Base-by-base conservation (phyloP, 768 basidiomycete genomes). In the Amanita molliuscula region DNA sequence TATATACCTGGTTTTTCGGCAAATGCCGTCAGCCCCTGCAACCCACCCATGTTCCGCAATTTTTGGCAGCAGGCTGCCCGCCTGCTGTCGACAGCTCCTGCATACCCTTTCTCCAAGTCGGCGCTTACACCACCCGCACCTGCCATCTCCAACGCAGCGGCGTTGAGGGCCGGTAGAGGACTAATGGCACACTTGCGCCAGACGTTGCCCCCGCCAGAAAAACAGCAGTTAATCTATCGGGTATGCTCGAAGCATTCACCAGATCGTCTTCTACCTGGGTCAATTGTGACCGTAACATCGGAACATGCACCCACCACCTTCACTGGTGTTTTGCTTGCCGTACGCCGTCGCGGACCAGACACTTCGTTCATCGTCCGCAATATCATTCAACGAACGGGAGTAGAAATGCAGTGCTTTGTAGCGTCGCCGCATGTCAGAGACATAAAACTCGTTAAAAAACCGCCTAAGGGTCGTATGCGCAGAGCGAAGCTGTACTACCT, bases 361-460 rank as follows among this genome's bases (percentile, higher is more conserved):
- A 92, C 90, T 23, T 85, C 82, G n/a, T 88, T 98, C 61, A 73
- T 82, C 47, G 68, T 98, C 46, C 78, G 95, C 55, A 97, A 97
- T 67, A 79, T 96, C 56, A 77, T 98, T 47, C 86, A 90, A 58
- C 77, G 91, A 55, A 90, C 86, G 10, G 94, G 93, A 10, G 85
- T 96, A 34, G 95, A 97, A 73, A 84, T 90, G 84, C 85, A 84
- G 60, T 88, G 90, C 69, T 92, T 84, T 63, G 80, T 83, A 55
- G 81, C 79, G 60, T 88, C 86, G 46, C 94, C 95, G 25, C 78
- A 89, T 61, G 59, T 98, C 66, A 90, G 88, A 73, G 82, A 86
- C 49, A 85, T 98, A 66, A 82, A 82, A 66, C 70, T 97, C 53
- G 68, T 93, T 52, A 76, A 79, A 66, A 71, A 67, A 56, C 82